These are phyloP conservation scores for Citrus mangshanensis DNA, from an alignment of 345 rosid species.

Conservation along the genomic window DNA sequence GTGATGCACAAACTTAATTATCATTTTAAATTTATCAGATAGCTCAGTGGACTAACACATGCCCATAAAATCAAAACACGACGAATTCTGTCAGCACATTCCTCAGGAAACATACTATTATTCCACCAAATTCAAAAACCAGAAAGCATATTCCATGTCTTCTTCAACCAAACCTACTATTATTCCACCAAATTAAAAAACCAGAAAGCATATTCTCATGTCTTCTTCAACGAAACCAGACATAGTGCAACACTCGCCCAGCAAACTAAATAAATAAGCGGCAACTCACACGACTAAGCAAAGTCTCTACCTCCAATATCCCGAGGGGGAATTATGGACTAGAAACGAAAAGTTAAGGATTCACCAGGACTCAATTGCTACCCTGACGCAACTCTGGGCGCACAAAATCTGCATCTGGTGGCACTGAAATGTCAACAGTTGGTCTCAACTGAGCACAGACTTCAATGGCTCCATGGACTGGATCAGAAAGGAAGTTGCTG, in stretches of 20 bases:
- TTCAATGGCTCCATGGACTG: constrained; percentile 79
- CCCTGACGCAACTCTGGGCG: constrained; percentile 87
- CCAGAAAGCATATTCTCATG: background rate
- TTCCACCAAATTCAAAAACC: background rate
- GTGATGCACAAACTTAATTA: too few relatives aligned
- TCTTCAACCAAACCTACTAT: background rate
- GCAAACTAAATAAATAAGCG: background rate
- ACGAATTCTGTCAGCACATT: too few relatives aligned
- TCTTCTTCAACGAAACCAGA: background rate
- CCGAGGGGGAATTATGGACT: background rate
- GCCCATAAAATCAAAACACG: too few relatives aligned
- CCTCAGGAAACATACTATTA: background rate
- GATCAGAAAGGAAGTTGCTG: constrained; percentile 84
- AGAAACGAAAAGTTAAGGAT: background rate
- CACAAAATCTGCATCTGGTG: constrained; percentile 86
- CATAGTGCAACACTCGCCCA: background rate
- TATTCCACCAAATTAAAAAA: background rate
- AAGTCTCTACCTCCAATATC: background rate
- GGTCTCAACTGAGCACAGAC: constrained; percentile 90
- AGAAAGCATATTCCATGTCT: background rate
- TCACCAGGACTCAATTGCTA: constrained; percentile 32
- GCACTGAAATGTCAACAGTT: constrained; percentile 79
- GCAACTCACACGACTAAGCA: constrained; percentile 5
- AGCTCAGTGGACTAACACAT: too few relatives aligned
- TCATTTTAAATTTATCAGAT: too few relatives aligned